A percentile compares a stretch with the other conserved stretches of the same genome.
Conservation (phyloP, 1,139 yeast genomes). For the Lodderomyces theae region DNA sequence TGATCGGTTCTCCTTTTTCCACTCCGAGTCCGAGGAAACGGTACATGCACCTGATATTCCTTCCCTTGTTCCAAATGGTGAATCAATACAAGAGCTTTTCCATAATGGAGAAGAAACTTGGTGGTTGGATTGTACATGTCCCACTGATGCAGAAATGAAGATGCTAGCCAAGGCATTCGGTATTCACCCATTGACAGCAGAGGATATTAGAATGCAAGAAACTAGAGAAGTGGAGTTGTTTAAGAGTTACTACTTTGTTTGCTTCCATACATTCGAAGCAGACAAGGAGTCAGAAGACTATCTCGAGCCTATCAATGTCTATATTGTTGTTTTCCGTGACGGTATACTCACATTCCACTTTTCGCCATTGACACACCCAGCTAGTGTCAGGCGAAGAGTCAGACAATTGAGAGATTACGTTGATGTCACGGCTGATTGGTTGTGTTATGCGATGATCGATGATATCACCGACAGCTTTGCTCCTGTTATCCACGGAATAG, state of each 20-base stretch:
- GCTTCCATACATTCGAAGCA: slow-evolving; percentile 76
- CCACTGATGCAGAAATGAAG: slow-evolving; percentile 67
- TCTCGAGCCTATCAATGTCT: slow-evolving; percentile 81
- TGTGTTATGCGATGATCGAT: slow-evolving; percentile 87
- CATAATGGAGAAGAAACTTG: slow-evolving; percentile 55
- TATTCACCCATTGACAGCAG: slow-evolving; percentile 81
- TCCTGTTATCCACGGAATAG: slow-evolving; percentile 80
- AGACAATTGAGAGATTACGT: slow-evolving; percentile 85
- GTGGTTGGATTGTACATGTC: slow-evolving; percentile 74
- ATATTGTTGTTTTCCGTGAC: slow-evolving; percentile 80
- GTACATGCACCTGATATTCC: slow-evolving; percentile 86
- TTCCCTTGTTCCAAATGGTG: slow-evolving; percentile 62
- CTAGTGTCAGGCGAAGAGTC: slow-evolving; percentile 84
- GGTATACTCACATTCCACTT: slow-evolving; percentile 85
- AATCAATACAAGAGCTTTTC: slow-evolving; percentile 63
- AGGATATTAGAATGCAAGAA: slow-evolving; percentile 80
- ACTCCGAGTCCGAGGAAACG: slow-evolving; percentile 79
- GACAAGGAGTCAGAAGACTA: slow-evolving; percentile 75
- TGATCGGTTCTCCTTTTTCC: slow-evolving; percentile 80
- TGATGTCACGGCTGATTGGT: slow-evolving; percentile 84
- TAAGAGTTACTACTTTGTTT: slow-evolving; percentile 69
- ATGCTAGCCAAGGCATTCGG: slow-evolving; percentile 67
- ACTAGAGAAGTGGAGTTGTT: slow-evolving; percentile 79
- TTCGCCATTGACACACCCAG: slow-evolving; percentile 74
- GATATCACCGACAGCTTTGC: slow-evolving; percentile 92